Evolutionary conservation across 768 basidiomycete species (phyloP), one percentile per base, ranked within the genome.

Genomic region (Pisolithus sp.): DNA sequence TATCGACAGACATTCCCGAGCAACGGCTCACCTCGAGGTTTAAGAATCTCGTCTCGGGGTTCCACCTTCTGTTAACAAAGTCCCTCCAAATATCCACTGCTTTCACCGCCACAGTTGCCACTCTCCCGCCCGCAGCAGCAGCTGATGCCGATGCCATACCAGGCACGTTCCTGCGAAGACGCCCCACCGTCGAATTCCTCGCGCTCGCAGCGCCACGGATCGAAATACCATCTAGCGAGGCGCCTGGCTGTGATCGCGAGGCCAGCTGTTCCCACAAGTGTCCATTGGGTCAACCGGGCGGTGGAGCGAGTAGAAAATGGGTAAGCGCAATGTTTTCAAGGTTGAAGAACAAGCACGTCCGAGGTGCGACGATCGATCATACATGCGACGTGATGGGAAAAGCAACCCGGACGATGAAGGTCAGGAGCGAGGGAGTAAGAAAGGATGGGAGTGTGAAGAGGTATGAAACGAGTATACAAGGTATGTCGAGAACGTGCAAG

Each of bases 21-120:
- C n/a, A 38, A 13, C 15, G 23, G 71, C 87, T 68, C 65, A 90
- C 91, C 75, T 90, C 87, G 49, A 93, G 81, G 64, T 93, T 89
- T 38, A 93, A 74, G 64, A 84, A 89, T 57, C 76, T 80, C 3
- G 71, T 63, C 46, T 87, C 80, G 2, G 81, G 64, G 66, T 89
- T 83, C 76, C 81, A 93, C 47, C 91, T 77, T 53, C 74, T 80
- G 55, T 80, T 69, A 37, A 93, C 83, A 59, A 92, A 77, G 59
- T 86, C 79, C 60, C 77, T 76, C 87, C 89, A 90, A n/a, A 80
- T 66, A 52, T 88, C 84, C 24, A 92, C 68, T 24, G 68, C 59
- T 66, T 71, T 68, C 68, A 73, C 52, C 46, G 60, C 57, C 38
- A 55, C 58, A 37, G 65, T 60, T 39, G 61, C 37, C 40, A 43